Evolutionary conservation across 495 filamentous ascomycete species (phyloP).

Genomic region (Bacidia rubella): DNA sequence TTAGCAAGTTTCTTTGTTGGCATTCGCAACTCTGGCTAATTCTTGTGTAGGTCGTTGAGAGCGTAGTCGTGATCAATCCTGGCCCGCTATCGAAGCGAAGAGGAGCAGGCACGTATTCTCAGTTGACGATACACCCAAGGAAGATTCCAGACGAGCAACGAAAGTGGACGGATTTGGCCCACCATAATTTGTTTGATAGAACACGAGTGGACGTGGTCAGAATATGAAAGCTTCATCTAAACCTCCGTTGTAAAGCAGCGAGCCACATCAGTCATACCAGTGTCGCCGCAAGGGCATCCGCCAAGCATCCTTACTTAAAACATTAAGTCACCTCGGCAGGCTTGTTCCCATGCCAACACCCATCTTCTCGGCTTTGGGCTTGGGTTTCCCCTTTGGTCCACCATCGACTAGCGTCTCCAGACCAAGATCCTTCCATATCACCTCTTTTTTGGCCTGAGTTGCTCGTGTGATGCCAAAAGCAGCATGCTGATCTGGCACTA

Average conservation of each 20-base stretch:
- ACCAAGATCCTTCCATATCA: constrained; percentile 78
- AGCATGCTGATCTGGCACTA: constrained; percentile 93
- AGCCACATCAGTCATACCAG: too few relatives aligned
- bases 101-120: constrained; percentile 67
- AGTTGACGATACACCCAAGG: constrained; percentile 56
- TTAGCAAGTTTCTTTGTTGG: constrained; percentile 27
- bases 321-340: constrained; percentile 39
- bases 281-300: too few relatives aligned
- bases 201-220: constrained; percentile 72
- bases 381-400: constrained; percentile 15
- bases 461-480: constrained; percentile 90
- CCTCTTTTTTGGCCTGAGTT: constrained; percentile 48
- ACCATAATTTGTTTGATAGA: constrained; percentile 66
- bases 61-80: constrained; percentile 75
- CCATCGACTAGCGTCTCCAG: constrained; percentile 33
- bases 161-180: constrained; percentile 33
- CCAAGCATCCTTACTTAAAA: background rate
- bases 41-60: constrained; percentile 57
- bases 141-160: constrained; percentile 44
- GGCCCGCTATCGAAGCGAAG: constrained; percentile 72
- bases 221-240: constrained; percentile 38
- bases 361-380: constrained; percentile 12
- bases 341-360: constrained; percentile 13
- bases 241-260: background rate
- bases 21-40: background rate